These are phyloP conservation scores for Jaenimonas drosophilae DNA, from an alignment of 208 protist species.

Conservation along the genomic window DNA sequence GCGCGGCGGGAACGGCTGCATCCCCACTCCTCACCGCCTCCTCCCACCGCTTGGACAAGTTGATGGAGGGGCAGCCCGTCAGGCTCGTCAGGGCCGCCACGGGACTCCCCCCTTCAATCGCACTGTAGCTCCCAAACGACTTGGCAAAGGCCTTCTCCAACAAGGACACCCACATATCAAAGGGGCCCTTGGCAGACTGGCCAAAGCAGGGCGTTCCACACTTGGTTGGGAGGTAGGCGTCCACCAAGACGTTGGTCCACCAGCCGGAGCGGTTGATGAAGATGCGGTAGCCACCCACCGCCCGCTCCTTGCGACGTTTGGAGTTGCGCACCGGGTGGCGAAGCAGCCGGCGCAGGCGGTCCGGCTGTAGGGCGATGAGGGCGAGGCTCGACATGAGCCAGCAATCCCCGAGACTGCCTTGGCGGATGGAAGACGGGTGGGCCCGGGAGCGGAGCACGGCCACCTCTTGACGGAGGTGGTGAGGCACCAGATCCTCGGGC, in stretches of 20 bases:
- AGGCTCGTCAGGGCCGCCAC: conserved; percentile 25
- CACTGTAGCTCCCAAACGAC: conserved; percentile 34
- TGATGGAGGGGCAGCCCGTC: conserved; percentile 16
- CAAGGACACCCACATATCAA: conserved; percentile 49
- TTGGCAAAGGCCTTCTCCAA: conserved; percentile 62
- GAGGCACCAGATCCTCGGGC: no score
- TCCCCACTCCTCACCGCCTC: conserved; percentile 9
- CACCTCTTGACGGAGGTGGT: no score
- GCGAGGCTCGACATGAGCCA: conserved; percentile 66
- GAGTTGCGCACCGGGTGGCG: conserved; percentile 40
- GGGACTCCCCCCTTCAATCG: conserved; percentile 24
- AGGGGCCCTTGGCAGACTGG: conserved; percentile 12
- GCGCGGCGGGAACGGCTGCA: conserved; percentile 39
- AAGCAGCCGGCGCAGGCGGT: conserved; percentile 55
- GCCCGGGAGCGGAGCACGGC: conserved; percentile 41
- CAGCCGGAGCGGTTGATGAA: conserved; percentile 32
- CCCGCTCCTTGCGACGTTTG: conserved; percentile 22
- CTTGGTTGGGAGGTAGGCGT: conserved; percentile 27
- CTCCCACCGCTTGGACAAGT: background rate
- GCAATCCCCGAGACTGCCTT: conserved; percentile 66
- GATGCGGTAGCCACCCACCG: conserved; percentile 23
- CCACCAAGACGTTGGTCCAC: conserved; percentile 39
- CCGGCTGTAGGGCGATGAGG: conserved; percentile 49
- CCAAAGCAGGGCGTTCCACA: conserved; percentile 10
- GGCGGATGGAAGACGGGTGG: conserved; percentile 25